Percentiles rank a stretch among this genome's conserved stretches.
phyloP scores from a whole-genome alignment of 495 filamentous ascomycete genomes.

The Aspergillus panamensis region DNA sequence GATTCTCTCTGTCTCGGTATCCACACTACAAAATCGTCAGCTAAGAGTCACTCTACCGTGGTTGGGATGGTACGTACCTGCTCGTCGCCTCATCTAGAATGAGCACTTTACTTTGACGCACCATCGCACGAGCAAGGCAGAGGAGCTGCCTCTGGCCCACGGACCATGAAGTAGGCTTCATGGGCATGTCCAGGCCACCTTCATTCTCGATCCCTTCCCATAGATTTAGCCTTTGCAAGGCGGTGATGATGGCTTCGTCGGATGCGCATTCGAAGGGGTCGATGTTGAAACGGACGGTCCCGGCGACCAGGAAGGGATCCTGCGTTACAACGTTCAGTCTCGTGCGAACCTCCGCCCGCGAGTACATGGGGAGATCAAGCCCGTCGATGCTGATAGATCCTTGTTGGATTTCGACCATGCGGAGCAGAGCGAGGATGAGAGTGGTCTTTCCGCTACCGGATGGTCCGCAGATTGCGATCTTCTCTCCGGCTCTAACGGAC shows the following conservation, averaged over 20 bases:
- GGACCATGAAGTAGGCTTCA: conserved; percentile 22
- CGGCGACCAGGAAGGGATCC: conserved; percentile 14
- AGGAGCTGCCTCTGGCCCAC: conserved; percentile 25
- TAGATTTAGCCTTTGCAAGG: conserved; percentile 15
- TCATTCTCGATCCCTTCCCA: conserved; percentile 29
- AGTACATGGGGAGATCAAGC: conserved; percentile 27
- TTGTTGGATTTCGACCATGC: conserved; percentile 29
- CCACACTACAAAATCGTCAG: not conserved
- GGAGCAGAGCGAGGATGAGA: conserved; percentile 36
- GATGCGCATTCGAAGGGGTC: not conserved
- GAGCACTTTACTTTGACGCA: conserved; percentile 11
- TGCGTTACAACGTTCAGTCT: conserved; percentile 13
- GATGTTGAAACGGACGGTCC: conserved; percentile 13
- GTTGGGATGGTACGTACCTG: conserved; percentile 18
- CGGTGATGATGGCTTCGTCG: not conserved
- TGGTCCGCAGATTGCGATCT: conserved; percentile 31
- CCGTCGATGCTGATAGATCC: conserved; percentile 36
- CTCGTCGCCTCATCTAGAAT: conserved; percentile 30
- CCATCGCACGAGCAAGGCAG: conserved; percentile 23
- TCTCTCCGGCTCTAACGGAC: conserved; percentile 22
- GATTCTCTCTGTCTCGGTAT: not conserved
- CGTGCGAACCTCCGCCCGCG: not conserved
- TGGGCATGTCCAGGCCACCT: conserved; percentile 13
- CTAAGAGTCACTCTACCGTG: not conserved
- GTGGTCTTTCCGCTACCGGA: conserved; percentile 34